phyloP scores from a whole-genome alignment of 352 stramenopile genomes.

The Phytophthora idaei region DNA sequence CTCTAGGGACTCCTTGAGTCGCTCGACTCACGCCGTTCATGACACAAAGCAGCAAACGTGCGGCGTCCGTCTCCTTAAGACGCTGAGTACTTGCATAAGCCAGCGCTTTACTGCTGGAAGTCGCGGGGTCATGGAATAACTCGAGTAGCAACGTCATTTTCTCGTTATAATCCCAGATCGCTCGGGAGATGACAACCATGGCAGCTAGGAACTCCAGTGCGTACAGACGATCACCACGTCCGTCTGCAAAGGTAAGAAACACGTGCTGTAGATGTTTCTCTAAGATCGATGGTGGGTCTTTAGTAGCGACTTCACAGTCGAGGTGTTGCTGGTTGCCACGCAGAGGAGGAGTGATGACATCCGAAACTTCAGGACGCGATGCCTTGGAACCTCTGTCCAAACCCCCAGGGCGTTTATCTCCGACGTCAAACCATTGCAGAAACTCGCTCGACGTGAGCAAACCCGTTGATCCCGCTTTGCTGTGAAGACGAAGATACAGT shows the following conservation, averaged over 20 bases:
- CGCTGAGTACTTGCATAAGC: slow-evolving; percentile 18
- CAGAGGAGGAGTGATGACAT: slow-evolving; percentile 55
- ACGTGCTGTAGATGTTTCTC: slow-evolving; percentile 66
- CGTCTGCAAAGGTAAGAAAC: slow-evolving; percentile 56
- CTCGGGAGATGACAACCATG: slow-evolving; percentile 59
- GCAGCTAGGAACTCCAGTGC: slow-evolving; percentile 68
- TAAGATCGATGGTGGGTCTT: slow-evolving; percentile 36
- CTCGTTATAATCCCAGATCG: slow-evolving; percentile 66
- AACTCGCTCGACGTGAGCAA: slow-evolving; percentile 59
- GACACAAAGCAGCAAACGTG: slow-evolving; percentile 56
- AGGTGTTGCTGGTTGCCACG: slow-evolving; percentile 14
- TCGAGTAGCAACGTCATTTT: slow-evolving; percentile 59
- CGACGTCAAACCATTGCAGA: slow-evolving; percentile 47
- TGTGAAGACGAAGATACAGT: slow-evolving; percentile 40
- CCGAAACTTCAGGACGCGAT: slow-evolving; percentile 21
- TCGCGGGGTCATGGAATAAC: slow-evolving; percentile 58
- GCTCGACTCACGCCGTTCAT: slow-evolving; percentile 60
- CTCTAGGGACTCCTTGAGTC: slow-evolving; percentile 48
- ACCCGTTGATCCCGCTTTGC: slow-evolving; percentile 28
- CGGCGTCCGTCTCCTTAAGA: slow-evolving; percentile 64
- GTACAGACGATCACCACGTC: slow-evolving; percentile 40
- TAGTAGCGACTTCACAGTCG: background rate
- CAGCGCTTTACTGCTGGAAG: slow-evolving; percentile 16
- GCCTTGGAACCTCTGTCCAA: slow-evolving; percentile 9
- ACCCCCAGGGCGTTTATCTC: background rate